These are phyloP conservation scores for Saprolegnia diclina DNA, from an alignment of 352 stramenopile species.

Conservation along the genomic window DNA sequence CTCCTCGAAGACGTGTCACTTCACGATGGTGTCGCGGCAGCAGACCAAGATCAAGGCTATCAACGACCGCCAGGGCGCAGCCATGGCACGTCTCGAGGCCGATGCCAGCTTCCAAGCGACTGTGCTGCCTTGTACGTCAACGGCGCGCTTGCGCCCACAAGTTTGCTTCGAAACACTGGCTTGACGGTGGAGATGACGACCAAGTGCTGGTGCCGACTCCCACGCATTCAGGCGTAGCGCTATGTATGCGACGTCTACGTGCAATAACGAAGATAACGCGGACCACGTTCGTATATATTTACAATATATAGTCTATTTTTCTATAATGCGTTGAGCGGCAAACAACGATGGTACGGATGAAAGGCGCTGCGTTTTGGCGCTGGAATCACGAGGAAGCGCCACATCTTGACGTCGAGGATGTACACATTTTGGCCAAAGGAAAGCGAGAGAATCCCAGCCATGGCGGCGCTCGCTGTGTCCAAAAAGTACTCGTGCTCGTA, in stretches of 20 bases:
- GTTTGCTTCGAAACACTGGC: conserved; percentile 28
- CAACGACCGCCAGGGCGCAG: too few relatives aligned
- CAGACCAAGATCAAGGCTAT: too few relatives aligned
- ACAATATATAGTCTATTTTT: neutral
- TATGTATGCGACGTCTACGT: too few relatives aligned
- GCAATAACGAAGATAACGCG: too few relatives aligned
- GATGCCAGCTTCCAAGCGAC: conserved; percentile 29
- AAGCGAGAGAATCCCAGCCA: neutral
- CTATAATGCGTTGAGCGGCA: neutral
- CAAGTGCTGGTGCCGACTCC: too few relatives aligned
- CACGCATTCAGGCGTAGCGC: too few relatives aligned
- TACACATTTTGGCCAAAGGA: neutral
- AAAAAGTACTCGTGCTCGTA: neutral
- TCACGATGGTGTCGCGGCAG: too few relatives aligned
- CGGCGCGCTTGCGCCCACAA: conserved; percentile 7
- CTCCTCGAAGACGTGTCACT: too few relatives aligned
- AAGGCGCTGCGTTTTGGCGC: neutral
- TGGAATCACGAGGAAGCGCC: conserved; percentile 2
- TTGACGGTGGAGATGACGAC: conserved; percentile 32
- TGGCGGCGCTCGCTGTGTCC: conserved; percentile 7
- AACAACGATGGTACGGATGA: neutral
- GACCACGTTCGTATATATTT: too few relatives aligned
- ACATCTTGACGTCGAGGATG: conserved; percentile 5
- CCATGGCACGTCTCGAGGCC: too few relatives aligned
- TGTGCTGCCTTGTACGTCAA: neutral